A percentile compares a stretch with the other conserved stretches of the same genome.
Evolutionary conservation across 2,329 filamentous ascomycete genomes (phyloP).

Genomic region (Biscogniauxia marginata): DNA sequence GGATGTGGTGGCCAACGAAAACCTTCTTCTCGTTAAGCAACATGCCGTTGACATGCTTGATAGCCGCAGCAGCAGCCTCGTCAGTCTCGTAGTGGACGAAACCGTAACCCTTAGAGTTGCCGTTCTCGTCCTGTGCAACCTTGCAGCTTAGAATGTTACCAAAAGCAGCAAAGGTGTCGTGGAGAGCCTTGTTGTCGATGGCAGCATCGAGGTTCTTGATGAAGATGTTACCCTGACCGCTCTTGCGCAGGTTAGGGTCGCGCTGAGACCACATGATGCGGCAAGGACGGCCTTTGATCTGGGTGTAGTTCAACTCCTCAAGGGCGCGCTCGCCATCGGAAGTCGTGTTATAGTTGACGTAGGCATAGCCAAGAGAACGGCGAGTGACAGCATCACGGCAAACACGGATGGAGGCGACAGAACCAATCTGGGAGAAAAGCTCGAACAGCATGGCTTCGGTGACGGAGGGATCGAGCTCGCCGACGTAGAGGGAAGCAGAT

Average conservation of each 20-base stretch:
- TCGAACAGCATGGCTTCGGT: constrained; percentile 99
- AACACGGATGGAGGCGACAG: constrained; percentile 98
- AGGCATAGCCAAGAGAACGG: constrained; percentile 97
- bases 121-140: constrained; percentile 95
- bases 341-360: constrained; percentile 99
- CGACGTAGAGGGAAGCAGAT: constrained; percentile 97
- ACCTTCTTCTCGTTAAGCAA: constrained; percentile 99
- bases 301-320: constrained; percentile 98
- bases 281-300: constrained; percentile 98
- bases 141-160: constrained; percentile 99
- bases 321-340: constrained; percentile 95
- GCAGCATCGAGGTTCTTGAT: constrained; percentile 99
- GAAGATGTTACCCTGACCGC: constrained; percentile 98
- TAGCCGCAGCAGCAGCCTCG: constrained; percentile 92
- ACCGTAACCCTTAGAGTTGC: constrained; percentile 97
- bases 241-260: constrained; percentile 98
- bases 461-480: constrained; percentile 95
- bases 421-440: constrained; percentile 98
- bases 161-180: constrained; percentile 98
- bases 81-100: constrained; percentile 99
- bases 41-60: constrained; percentile 99
- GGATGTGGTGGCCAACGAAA: constrained; percentile 97
- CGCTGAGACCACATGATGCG: constrained; percentile 99
- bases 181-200: constrained; percentile 99
- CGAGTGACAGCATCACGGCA: constrained; percentile 98